A percentile compares a stretch with the other conserved stretches of the same genome.
Evolutionary conservation across 179 eudicot species (phyloP).

Genomic region (Sideroxylon spinosum): DNA sequence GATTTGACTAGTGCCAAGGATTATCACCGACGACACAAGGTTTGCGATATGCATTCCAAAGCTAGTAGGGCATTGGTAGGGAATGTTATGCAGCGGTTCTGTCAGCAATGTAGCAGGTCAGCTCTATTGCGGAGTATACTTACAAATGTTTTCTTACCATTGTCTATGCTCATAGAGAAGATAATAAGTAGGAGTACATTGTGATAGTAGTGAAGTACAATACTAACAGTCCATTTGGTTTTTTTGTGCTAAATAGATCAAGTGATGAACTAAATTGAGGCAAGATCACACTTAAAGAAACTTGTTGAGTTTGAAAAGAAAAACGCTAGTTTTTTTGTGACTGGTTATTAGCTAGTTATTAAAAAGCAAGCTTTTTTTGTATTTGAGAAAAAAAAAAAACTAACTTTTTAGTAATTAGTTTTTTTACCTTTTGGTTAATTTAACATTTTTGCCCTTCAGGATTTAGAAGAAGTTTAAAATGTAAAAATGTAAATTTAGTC

Average conservation of each 20-base stretch:
- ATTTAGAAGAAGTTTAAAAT: too few relatives aligned
- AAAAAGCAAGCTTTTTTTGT: too few relatives aligned
- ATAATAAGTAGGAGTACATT: background rate
- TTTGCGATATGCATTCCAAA: slow-evolving; percentile 79
- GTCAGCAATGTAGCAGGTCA: slow-evolving; percentile 98
- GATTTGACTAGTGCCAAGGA: slow-evolving; percentile 73
- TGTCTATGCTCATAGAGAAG: background rate
- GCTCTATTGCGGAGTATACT: background rate
- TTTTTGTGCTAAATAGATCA: background rate
- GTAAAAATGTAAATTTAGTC: too few relatives aligned
- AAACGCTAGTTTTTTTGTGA: too few relatives aligned
- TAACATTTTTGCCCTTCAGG: too few relatives aligned
- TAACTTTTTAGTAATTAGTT: too few relatives aligned
- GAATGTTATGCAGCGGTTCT: slow-evolving; percentile 66
- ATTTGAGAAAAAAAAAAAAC: too few relatives aligned
- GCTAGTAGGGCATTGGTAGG: slow-evolving; percentile 62
- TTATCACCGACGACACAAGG: slow-evolving; percentile 87
- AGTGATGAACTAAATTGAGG: background rate
- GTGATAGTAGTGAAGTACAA: background rate
- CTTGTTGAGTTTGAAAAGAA: too few relatives aligned
- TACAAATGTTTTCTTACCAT: background rate
- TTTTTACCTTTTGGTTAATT: too few relatives aligned
- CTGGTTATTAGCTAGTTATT: too few relatives aligned
- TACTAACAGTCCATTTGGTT: background rate
- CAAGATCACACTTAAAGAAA: background rate